Percentiles rank a stretch among this genome's conserved stretches.
Conservation (phyloP, 768 basidiomycete genomes). For the Gloeopeniophorella convolvens region DNA sequence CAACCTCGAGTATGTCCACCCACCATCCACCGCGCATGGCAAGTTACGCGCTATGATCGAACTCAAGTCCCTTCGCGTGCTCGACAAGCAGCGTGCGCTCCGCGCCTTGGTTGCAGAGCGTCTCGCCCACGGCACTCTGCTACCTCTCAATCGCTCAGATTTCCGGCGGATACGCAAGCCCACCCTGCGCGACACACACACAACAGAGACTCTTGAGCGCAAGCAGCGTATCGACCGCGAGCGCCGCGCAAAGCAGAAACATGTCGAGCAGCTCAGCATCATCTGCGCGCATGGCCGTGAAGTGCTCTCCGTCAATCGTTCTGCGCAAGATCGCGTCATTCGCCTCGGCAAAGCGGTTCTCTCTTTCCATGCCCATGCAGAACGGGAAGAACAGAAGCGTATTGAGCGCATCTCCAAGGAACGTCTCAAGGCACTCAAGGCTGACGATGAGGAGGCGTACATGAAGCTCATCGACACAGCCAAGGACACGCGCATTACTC, state of each 20-base stretch:
- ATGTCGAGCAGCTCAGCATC: slow-evolving; percentile 84
- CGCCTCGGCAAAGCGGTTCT: slow-evolving; percentile 73
- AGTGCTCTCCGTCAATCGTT: slow-evolving; percentile 54
- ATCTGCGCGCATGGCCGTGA: slow-evolving; percentile 82
- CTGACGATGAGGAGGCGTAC: slow-evolving; percentile 99
- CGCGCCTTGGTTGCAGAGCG: slow-evolving; percentile 82
- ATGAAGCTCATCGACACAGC: slow-evolving; percentile 98
- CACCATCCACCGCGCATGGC: slow-evolving; percentile 61
- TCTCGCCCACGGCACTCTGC: slow-evolving; percentile 78
- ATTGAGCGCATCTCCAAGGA: slow-evolving; percentile 96
- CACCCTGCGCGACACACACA: slow-evolving; percentile 79
- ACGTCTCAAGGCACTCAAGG: slow-evolving; percentile 94
- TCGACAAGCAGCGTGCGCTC: slow-evolving; percentile 87
- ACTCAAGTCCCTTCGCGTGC: slow-evolving; percentile 79
- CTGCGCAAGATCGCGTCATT: slow-evolving; percentile 49
- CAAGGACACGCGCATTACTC: slow-evolving; percentile 98
- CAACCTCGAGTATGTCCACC: slow-evolving; percentile 35
- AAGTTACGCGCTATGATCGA: slow-evolving; percentile 90
- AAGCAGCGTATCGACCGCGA: slow-evolving; percentile 91
- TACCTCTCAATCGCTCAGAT: slow-evolving; percentile 87
- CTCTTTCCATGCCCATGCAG: slow-evolving; percentile 80
- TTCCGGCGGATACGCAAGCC: slow-evolving; percentile 86
- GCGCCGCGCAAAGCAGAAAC: slow-evolving; percentile 91
- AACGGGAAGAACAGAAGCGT: slow-evolving; percentile 97
- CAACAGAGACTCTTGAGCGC: slow-evolving; percentile 84